phyloP scores from a whole-genome alignment of 1,284 basidiomycete species.

The Ganoderma lingzhi region DNA sequence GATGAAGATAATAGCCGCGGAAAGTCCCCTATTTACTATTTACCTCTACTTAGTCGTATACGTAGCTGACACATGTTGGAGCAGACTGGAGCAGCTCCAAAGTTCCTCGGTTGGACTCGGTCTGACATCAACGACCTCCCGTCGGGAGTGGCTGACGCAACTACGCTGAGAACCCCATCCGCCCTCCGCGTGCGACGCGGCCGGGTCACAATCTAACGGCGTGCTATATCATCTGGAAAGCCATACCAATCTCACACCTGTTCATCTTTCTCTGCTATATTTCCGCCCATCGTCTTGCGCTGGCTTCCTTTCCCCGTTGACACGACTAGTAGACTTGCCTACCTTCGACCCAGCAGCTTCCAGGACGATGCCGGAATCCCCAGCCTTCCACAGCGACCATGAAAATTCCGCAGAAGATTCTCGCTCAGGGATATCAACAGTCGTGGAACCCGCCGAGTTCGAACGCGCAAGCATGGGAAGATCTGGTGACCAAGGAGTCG shows the following conservation, averaged over 20 bases:
- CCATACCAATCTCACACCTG: not conserved
- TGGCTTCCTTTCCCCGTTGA: not conserved
- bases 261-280: no score
- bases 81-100: not conserved
- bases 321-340: not conserved
- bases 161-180: not conserved
- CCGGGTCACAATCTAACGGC: not conserved
- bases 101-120: not conserved
- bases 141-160: not conserved
- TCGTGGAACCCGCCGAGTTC: not conserved
- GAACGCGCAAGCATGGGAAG: not conserved
- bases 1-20: not conserved
- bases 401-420: not conserved
- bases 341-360: not conserved
- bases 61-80: constrained; percentile 1
- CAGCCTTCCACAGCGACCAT: not conserved
- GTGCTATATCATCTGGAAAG: not conserved
- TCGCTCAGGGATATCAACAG: not conserved
- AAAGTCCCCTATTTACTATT: not conserved
- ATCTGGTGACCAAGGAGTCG: not conserved
- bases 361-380: not conserved
- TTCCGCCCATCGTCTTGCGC: no score
- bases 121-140: not conserved
- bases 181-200: not conserved
- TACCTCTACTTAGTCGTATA: not conserved